Percentiles rank a stretch among this genome's conserved stretches.
phyloP scores from a whole-genome alignment of 2,329 filamentous ascomycete species.

The Beauveria pseudobassiana region DNA sequence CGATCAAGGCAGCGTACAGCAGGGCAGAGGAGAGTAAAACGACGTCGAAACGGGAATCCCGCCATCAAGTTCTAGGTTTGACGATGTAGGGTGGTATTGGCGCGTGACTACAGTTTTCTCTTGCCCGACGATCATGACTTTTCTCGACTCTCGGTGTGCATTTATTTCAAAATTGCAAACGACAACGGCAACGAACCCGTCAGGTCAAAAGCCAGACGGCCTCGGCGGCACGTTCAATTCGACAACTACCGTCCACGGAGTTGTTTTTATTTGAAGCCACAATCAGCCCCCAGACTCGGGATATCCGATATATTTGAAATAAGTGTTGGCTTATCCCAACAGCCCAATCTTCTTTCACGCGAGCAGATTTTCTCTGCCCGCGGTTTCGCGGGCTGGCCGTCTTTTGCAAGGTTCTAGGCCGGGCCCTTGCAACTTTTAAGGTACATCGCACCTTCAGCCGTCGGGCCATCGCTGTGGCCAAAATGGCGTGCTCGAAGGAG shows the following conservation, averaged over 20 bases:
- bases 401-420: background rate
- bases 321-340: background rate
- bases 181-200: background rate
- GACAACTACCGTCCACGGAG: background rate
- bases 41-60: background rate
- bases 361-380: background rate
- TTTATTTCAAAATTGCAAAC: background rate
- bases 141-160: background rate
- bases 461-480: background rate
- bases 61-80: background rate
- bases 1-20: background rate
- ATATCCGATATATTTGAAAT: background rate
- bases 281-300: background rate
- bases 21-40: background rate
- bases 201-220: background rate
- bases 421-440: background rate
- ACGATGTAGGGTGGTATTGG: background rate
- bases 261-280: background rate
- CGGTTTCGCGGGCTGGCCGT: background rate
- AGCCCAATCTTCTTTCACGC: background rate
- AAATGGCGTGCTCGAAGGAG: constrained; percentile 4
- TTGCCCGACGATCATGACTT: background rate
- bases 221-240: background rate
- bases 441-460: background rate
- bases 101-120: background rate